phyloP scores from a whole-genome alignment of 306 rosid species.

The Luffa acutangula region DNA sequence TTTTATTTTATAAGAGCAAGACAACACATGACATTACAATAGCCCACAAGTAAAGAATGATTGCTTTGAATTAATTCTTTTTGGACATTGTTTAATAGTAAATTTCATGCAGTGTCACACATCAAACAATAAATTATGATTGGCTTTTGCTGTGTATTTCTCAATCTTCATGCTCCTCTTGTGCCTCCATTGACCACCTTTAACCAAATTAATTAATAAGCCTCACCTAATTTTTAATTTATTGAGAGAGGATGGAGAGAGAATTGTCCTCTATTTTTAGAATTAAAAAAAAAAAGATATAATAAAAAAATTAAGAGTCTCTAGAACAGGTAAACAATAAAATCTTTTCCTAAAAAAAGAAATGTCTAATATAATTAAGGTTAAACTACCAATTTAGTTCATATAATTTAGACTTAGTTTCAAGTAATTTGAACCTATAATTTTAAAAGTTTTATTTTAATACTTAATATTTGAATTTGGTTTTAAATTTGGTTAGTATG shows the following conservation, averaged over 20 bases:
- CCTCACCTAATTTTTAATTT: background rate
- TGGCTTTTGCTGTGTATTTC: background rate
- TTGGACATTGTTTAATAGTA: background rate
- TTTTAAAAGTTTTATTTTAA: no score
- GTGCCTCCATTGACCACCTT: background rate
- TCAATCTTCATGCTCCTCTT: background rate
- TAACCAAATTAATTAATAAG: background rate
- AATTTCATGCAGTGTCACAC: background rate
- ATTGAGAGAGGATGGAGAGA: background rate
- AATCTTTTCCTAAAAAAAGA: background rate
- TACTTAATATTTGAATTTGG: no score
- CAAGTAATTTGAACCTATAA: no score
- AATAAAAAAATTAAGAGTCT: background rate
- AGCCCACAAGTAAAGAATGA: slow-evolving; percentile 2
- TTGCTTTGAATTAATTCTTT: background rate
- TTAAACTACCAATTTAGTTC: no score
- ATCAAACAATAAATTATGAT: background rate
- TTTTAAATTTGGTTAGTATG: no score
- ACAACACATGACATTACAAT: background rate
- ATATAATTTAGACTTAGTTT: no score
- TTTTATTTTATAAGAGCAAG: no score
- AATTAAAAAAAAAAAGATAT: background rate
- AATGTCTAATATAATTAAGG: no score
- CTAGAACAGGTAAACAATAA: background rate
- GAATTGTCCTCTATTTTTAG: background rate